phyloP scores from a whole-genome alignment of 75 land plant species.

The Selaginella moellendorffii region DNA sequence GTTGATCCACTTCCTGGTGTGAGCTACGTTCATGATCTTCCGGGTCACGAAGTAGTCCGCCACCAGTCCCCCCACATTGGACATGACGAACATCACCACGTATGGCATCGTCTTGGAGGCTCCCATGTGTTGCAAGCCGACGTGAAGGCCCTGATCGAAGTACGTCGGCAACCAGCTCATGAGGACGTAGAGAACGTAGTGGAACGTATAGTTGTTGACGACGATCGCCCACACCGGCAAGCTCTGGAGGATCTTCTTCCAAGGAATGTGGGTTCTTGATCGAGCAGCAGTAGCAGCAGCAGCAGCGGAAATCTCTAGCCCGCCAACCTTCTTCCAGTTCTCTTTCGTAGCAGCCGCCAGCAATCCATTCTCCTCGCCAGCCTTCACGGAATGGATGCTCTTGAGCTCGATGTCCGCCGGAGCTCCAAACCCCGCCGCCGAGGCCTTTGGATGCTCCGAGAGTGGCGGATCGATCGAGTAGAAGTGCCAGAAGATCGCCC shows the following conservation, averaged over 20 bases:
- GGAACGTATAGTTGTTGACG: slow-evolving; percentile 78
- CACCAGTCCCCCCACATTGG: slow-evolving; percentile 68
- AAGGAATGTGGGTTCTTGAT: slow-evolving; percentile 34
- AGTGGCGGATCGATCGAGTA: slow-evolving; percentile 60
- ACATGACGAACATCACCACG: slow-evolving; percentile 75
- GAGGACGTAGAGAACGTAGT: slow-evolving; percentile 70
- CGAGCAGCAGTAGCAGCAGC: too few relatives aligned
- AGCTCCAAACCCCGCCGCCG: slow-evolving; percentile 41
- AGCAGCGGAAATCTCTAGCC: too few relatives aligned
- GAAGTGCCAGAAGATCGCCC: slow-evolving; percentile 56
- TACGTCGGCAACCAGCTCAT: slow-evolving; percentile 93
- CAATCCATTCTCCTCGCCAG: slow-evolving; percentile 23
- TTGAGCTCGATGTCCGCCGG: slow-evolving; percentile 13
- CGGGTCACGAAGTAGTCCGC: slow-evolving; percentile 54
- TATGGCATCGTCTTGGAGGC: slow-evolving; percentile 70
- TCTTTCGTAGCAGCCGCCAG: too few relatives aligned
- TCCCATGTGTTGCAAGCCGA: slow-evolving; percentile 72
- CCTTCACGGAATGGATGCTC: too few relatives aligned
- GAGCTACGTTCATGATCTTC: slow-evolving; percentile 46
- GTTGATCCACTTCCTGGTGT: slow-evolving; percentile 56
- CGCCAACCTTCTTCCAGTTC: slow-evolving; percentile 16
- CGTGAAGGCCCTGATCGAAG: slow-evolving; percentile 49
- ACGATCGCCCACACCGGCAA: slow-evolving; percentile 85
- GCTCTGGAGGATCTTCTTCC: slow-evolving; percentile 48
- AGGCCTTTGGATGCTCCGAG: slow-evolving; percentile 43